Evolutionary conservation across 805 yeast species (phyloP).

Genomic region (Candida namnaoensis): DNA sequence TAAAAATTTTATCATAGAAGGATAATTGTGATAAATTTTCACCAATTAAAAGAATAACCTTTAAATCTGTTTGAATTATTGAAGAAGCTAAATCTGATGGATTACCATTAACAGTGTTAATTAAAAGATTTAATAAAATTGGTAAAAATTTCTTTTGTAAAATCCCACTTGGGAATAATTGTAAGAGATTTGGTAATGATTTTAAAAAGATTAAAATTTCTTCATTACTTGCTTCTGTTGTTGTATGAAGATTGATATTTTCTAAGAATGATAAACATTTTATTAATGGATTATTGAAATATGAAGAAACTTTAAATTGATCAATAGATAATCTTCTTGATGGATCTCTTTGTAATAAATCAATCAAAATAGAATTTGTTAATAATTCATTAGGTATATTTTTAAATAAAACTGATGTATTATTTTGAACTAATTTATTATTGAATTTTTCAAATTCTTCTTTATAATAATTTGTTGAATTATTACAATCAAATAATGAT

Average conservation of each 20-base stretch:
- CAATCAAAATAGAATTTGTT: constrained; percentile 31
- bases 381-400: constrained; percentile 51
- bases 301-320: constrained; percentile 61
- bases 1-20: constrained; percentile 63
- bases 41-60: constrained; percentile 56
- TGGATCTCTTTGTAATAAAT: constrained; percentile 48
- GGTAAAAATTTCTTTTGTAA: constrained; percentile 70
- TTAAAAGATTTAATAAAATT: constrained; percentile 44
- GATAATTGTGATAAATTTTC: constrained; percentile 62
- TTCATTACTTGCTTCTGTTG: constrained; percentile 29
- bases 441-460: constrained; percentile 43
- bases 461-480: constrained; percentile 53
- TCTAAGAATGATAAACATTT: constrained; percentile 77
- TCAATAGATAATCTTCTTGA: constrained; percentile 50
- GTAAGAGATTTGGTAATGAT: constrained; percentile 46
- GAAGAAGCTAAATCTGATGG: constrained; percentile 19
- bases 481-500: constrained; percentile 39
- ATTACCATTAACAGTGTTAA: constrained; percentile 14
- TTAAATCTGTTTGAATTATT: constrained; percentile 37
- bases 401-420: constrained; percentile 32
- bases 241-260: constrained; percentile 56
- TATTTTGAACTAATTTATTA: constrained; percentile 30
- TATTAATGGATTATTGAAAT: constrained; percentile 76
- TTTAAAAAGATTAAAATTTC: constrained; percentile 66
- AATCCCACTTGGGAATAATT: constrained; percentile 49